Evolutionary conservation across 2,329 filamentous ascomycete genomes (phyloP).

Genomic region (Hypoxylon sp.): DNA sequence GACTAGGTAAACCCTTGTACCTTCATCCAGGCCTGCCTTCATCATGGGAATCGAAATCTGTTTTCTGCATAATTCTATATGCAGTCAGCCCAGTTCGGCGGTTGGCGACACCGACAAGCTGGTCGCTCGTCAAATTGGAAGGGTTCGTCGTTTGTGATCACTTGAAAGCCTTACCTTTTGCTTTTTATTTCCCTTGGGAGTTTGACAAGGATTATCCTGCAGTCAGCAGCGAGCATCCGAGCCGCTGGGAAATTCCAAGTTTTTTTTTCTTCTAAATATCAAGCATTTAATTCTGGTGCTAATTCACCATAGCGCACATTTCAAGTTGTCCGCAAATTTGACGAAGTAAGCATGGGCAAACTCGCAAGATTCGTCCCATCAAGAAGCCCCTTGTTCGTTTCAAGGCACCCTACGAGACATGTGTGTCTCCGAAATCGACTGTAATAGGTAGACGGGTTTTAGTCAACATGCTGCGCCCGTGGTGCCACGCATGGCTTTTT

Average conservation of each 20-base stretch:
- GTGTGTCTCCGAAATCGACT: conserved; percentile 44
- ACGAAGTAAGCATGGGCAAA: conserved; percentile 29
- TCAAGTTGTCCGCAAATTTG: conserved; percentile 19
- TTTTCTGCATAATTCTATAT: conserved; percentile 26
- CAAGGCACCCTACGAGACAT: conserved; percentile 42
- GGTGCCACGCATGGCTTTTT: conserved; percentile 43
- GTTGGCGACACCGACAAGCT: conserved; percentile 27
- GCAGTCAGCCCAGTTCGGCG: conserved; percentile 26
- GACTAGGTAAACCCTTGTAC: conserved; percentile 20
- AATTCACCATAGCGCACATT: conserved; percentile 23
- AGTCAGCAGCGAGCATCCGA: conserved; percentile 36
- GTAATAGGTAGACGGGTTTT: conserved; percentile 44
- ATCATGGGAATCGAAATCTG: conserved; percentile 19
- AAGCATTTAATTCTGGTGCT: conserved; percentile 24
- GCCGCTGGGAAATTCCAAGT: conserved; percentile 15
- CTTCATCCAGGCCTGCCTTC: not conserved
- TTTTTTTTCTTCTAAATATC: conserved; percentile 12
- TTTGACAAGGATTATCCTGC: conserved; percentile 32
- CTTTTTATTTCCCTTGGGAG: conserved; percentile 6
- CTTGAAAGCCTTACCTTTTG: conserved; percentile 20
- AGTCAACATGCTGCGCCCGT: conserved; percentile 40
- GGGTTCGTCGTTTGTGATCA: conserved; percentile 23
- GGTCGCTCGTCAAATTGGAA: conserved; percentile 16
- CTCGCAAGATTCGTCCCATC: conserved; percentile 39
- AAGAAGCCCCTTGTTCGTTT: conserved; percentile 44